phyloP scores from a whole-genome alignment of 1,284 basidiomycete species.

The Inonotus obliquus region DNA sequence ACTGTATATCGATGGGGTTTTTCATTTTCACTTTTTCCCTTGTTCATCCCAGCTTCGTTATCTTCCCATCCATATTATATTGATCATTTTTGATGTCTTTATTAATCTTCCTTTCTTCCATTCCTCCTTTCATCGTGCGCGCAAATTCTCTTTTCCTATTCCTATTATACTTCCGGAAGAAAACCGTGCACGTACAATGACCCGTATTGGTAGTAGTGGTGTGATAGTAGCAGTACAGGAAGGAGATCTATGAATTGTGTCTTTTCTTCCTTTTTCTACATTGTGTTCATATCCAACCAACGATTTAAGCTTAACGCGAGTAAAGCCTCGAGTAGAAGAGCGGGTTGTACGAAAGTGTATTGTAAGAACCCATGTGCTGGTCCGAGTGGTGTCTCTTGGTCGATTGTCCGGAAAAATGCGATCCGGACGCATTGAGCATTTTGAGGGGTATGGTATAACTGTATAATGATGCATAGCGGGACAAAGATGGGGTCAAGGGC shows the following conservation, averaged over 20 bases:
- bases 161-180: background rate
- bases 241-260: background rate
- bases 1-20: background rate
- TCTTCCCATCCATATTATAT: background rate
- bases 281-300: slow-evolving; percentile 55
- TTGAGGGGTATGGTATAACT: slow-evolving; percentile 37
- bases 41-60: background rate
- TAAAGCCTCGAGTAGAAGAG: slow-evolving; percentile 56
- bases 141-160: background rate
- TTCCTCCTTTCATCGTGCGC: too few relatives aligned
- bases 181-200: background rate
- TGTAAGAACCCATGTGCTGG: slow-evolving; percentile 56
- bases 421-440: slow-evolving; percentile 42
- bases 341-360: slow-evolving; percentile 56
- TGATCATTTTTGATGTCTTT: background rate
- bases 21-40: background rate
- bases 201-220: too few relatives aligned
- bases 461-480: background rate
- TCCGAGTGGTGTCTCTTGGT: slow-evolving; percentile 53
- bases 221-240: background rate
- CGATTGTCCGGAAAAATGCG: slow-evolving; percentile 51
- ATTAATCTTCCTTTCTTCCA: background rate
- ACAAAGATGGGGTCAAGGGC: background rate
- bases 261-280: slow-evolving; percentile 7
- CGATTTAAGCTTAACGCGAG: slow-evolving; percentile 66